Percentiles rank a stretch among this genome's conserved stretches.
phyloP scores from a whole-genome alignment of 176 grass and related monocot genomes.

The Rhynchospora tenuis region DNA sequence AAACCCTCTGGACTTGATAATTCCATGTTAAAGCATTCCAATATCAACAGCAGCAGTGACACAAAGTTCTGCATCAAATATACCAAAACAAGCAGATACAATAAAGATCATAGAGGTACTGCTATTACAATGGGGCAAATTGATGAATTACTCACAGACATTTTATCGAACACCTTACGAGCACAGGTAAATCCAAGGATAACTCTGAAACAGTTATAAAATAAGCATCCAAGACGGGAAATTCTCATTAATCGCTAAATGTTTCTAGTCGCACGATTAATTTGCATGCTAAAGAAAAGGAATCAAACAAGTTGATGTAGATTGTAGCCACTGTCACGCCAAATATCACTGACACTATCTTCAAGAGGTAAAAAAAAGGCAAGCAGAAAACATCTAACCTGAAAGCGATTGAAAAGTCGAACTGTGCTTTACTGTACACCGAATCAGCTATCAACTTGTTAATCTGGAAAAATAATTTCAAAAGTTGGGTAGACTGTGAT shows the following conservation, averaged over 20 bases:
- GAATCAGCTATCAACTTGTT: too few species aligned
- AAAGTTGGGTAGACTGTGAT: too few species aligned
- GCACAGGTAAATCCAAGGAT: not conserved
- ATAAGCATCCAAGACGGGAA: not conserved
- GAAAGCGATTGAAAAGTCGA: not conserved
- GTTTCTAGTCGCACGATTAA: not conserved
- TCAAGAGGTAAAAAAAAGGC: not conserved
- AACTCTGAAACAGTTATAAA: not conserved
- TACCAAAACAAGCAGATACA: not conserved
- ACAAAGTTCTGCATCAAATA: not conserved
- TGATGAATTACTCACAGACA: not conserved
- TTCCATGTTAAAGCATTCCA: too few species aligned
- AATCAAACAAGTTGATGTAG: not conserved
- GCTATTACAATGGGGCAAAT: not conserved
- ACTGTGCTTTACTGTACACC: too few species aligned
- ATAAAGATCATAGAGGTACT: not conserved
- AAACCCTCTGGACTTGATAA: too few species aligned
- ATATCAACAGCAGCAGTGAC: too few species aligned
- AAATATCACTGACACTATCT: not conserved
- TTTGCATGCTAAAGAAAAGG: not conserved
- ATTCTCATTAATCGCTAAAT: too few species aligned
- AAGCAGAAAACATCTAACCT: not conserved
- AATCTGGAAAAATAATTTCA: too few species aligned
- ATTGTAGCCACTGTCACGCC: not conserved
- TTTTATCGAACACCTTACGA: slow-evolving; percentile 5